Evolutionary conservation across 164 flowering plant genomes (phyloP).

Genomic region (Brasenia schreberi): DNA sequence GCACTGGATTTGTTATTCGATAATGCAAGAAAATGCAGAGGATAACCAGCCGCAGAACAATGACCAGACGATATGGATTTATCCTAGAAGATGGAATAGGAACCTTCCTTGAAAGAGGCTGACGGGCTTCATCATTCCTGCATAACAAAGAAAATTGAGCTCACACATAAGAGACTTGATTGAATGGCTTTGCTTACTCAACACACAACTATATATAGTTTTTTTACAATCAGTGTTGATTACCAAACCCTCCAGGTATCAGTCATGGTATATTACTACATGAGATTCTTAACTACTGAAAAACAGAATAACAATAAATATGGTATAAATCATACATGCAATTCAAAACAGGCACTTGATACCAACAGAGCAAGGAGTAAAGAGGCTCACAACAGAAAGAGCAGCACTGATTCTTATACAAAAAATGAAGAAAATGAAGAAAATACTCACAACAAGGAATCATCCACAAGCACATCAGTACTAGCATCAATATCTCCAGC

Average conservation of each 20-base stretch:
- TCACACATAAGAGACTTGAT: no score
- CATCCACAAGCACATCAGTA: constrained; percentile 22
- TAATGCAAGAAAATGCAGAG: constrained; percentile 39
- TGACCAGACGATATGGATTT: constrained; percentile 41
- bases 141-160: neutral
- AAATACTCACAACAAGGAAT: constrained; percentile 26
- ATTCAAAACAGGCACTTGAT: no score
- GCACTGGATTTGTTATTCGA: constrained; percentile 42
- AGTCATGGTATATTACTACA: no score
- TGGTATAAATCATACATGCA: no score
- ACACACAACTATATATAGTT: no score
- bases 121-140: constrained; percentile 56
- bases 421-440: neutral
- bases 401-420: neutral
- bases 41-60: constrained; percentile 33
- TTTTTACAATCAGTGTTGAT: no score
- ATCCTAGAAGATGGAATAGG: constrained; percentile 39
- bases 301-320: no score
- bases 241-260: no score
- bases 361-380: no score
- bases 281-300: no score
- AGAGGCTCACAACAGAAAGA: no score
- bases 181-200: no score
- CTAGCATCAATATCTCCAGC: constrained; percentile 32
- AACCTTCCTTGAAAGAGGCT: constrained; percentile 47